Conservation (phyloP, 306 rosid genomes). For the Delonix regia region DNA sequence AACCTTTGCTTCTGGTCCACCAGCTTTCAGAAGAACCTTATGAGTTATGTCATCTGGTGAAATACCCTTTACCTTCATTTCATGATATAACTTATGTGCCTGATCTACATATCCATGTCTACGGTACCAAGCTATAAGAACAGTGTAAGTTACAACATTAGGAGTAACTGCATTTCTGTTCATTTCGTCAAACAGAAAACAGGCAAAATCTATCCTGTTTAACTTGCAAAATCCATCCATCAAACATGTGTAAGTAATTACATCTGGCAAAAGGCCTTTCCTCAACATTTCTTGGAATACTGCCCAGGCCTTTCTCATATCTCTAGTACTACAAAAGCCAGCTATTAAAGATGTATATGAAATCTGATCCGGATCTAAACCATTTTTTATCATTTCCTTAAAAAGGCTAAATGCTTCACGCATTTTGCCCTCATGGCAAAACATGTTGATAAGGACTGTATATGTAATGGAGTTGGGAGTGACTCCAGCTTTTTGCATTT, state of each 20-base stretch:
- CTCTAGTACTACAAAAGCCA: conserved; percentile 51
- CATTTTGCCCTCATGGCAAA: conserved; percentile 39
- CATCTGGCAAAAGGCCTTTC: conserved; percentile 51
- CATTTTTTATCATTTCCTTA: conserved; percentile 47
- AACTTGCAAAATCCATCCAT: conserved; percentile 60
- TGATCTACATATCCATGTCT: conserved; percentile 39
- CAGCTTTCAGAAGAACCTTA: conserved; percentile 28
- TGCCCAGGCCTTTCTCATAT: conserved; percentile 49
- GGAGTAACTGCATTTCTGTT: conserved; percentile 44
- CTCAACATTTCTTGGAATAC: conserved; percentile 54
- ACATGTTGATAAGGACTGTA: conserved; percentile 56
- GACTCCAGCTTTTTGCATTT: conserved; percentile 54
- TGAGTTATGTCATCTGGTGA: conserved; percentile 48
- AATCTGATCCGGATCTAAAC: conserved; percentile 52
- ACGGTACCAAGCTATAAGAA: conserved; percentile 48
- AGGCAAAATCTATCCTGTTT: conserved; percentile 52
- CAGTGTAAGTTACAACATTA: conserved; percentile 59
- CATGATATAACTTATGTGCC: conserved; percentile 42
- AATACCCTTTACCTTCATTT: conserved; percentile 53
- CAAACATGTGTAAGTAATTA: conserved; percentile 61
- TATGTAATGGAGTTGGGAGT: conserved; percentile 44
- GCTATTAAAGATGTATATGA: conserved; percentile 60
- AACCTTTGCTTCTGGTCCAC: conserved; percentile 32
- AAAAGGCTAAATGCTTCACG: conserved; percentile 43
- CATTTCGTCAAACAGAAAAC: conserved; percentile 53